Base-by-base conservation (phyloP, 139 green algal species). In the Tetradesmus lagerheimii region DNA sequence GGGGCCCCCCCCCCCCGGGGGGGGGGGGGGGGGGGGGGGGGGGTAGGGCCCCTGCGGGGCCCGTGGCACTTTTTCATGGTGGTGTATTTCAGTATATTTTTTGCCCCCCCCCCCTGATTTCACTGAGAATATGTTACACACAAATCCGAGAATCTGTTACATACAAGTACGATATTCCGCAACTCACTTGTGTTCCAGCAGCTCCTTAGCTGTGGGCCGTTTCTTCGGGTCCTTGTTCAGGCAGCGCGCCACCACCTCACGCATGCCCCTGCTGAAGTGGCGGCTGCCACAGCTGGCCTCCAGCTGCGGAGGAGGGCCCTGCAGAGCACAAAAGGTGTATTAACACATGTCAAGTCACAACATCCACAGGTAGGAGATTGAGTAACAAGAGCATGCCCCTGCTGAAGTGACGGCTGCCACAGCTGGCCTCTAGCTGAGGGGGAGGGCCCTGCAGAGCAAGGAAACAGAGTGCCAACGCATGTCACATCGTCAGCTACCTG, bases 161-260 rank as follows among this genome's bases (percentile, higher is more conserved):
- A n/a, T n/a, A n/a, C n/a, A n/a, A n/a, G n/a, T n/a, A n/a, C n/a
- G n/a, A n/a, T n/a, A n/a, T 34, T 29, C 14, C 37, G 91, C 98
- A 98, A 89, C 83, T 80, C 25, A 88, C 83, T 95, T 96, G 93
- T 99, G 96, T 78, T 99, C 96, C 66, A 99, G 93, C 87, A 99
- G 95, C 87, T 97, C 94, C 3, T 94, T 92, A 0, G 98, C 98
- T 20, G 96, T 96, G 66, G 98, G 98, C 27, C 98, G 92, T 88
- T 97, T 95, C 43, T 86, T 62, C 2, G 98, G 97, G 87, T 99
- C 97, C 90, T 99, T 99, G 64, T 99, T 94, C 71, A 99, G 93
- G 92, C 98, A 99, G 92, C 97, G 94, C 29, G 93, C 92, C 81
- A 99, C 98, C 80, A 99, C 87, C 77, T 94, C 92, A 2, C 88